Base-by-base conservation (phyloP, 2,329 filamentous ascomycete genomes). In the Zasmidium angulare region DNA sequence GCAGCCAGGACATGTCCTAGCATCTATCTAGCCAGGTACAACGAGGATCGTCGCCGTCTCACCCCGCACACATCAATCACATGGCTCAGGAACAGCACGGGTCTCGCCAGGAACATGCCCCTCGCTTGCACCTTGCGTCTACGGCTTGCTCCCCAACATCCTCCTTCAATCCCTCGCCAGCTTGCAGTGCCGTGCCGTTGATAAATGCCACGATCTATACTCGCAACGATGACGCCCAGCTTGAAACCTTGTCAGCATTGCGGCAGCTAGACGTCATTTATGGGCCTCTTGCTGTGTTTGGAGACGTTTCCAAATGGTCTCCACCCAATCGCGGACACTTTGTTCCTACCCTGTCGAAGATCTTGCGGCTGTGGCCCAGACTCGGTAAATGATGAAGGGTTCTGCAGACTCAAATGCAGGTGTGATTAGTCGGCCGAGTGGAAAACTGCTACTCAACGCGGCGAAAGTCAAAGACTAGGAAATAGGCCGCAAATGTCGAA, bases 51-150 rank as follows among this genome's bases (percentile, higher is more conserved):
- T 47, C 26, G 47, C 47, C 12, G 46, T 58, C 53, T 50, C 58
- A 59, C 60, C 54, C 56, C 60, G 57, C 60, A 59, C 43, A 55
- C 49, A 53, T 53, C 56, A 60, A 63, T 57, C 49, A 61, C 40
- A 61, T 40, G 29, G 46, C 53, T 56, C 53, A 57, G 46, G 53
- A 60, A 56, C 20, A 48, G 36, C 60, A 63, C 60, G 58, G 47
- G 57, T 22, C 50, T 19, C 29, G 31, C 21, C 47, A 57, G 48
- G 55, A 40, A 57, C 55, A 20, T 26, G 14, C 29, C 50, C 36
- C 48, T 52, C 31, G 48, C 43, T 47, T 46, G 48, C 43, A 43
- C 46, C 46, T 23, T 46, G 47, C 46, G 46, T 49, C 54, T 36
- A 26, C 19, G 23, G 36, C 36, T 17, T 36, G 7, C 29, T 36